Base-by-base conservation (phyloP, 2,329 filamentous ascomycete species). In the Penicillium sp. region DNA sequence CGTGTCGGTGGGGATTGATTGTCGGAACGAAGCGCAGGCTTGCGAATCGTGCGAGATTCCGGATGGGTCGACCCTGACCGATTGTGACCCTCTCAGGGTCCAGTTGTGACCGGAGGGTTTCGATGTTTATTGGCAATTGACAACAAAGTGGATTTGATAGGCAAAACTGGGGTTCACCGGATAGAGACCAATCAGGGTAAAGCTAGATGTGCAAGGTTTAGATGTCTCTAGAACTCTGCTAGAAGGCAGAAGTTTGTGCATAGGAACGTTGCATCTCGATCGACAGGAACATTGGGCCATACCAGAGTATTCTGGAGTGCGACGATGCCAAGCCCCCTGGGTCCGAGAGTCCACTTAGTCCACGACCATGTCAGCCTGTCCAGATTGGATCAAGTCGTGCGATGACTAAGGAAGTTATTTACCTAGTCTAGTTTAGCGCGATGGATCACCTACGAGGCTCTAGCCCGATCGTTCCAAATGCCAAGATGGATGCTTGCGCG, bases 401-500 rank as follows among this genome's bases (percentile, higher is more conserved):
- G 12, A 33, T 31, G 40, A 44, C 37, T 29, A 43, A 41, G 33
- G 25, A 11, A 25, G 12, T 15, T 14, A n/a, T 4, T 29, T 27
- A 0, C 35, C 51, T 49, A 46, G 65, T 60, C 12, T 5, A 55
- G 66, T 49, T 51, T 70, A 69, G 65, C n/a, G 55, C 7, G 7
- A 53, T 68, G 65, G 68, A 49, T 41, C 51, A 14, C 8, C 33
- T 46, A 45, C 49, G 49, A 51, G 49, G 49, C 49, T 51, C 67
- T 69, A 62, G 66, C 63, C 67, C 63, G 63, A 70, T 70, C 67
- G 60, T 57, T 59, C 56, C 33, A 58, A 53, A 50, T 64, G 69
- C 70, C 71, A 73, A 73, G 71, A 69, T 67, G 68, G 66, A 69
- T 63, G 70, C 69, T 73, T 73, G 70, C 70, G 70, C 69, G 70